Base-by-base conservation (phyloP, 805 yeast genomes). In the Zygoascus bituminiphila region DNA sequence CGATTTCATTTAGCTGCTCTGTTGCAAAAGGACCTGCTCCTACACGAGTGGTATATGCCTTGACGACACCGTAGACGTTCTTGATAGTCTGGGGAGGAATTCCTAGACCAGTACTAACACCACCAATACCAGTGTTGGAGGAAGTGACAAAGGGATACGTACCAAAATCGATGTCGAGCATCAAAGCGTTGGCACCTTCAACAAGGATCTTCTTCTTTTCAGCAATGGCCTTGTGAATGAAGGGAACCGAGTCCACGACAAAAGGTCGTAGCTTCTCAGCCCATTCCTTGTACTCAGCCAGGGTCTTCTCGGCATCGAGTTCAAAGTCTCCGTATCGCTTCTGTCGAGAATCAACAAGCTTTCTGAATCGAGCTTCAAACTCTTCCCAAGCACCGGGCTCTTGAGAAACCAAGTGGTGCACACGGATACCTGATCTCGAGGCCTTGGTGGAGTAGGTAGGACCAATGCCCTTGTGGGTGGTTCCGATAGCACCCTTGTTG, bases 1-100 rank as follows among this genome's bases (percentile, higher is more conserved):
- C 98, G 43, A 73, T 79, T 33, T 71, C 81, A 67, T 91, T 88
- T 64, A 89, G 77, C 67, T 89, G 98, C 71, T 93, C 98, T 49
- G 98, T 83, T 53, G 98, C 97, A 84, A 93, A 93, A 26, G 98
- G 98, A 56, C 98, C 98, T 65, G 89, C 98, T 61, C 98, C 98
- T 48, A 93, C 98, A 70, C 98, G 82, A 33, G 98, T 93, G 42
- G 98, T 93, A 71, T 93, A 93, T 38, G 98, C 98, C 74, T 93
- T 93, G 42, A 91, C 98, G 22, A 93, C 98, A 69, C 98, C 98
- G 65, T 83, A 88, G 41, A 88, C 74, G 66, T 88, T 82, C 47
- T 74, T 77, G 60, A 93, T 83, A 54, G 81, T 71, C 56, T 74
- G 77, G 58, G 98, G 98, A n/a, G 98, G 96, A 52, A 93, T 68